These are phyloP conservation scores for Tuber umbilicatum DNA, from an alignment of 495 filamentous ascomycete species.

Conservation along the genomic window DNA sequence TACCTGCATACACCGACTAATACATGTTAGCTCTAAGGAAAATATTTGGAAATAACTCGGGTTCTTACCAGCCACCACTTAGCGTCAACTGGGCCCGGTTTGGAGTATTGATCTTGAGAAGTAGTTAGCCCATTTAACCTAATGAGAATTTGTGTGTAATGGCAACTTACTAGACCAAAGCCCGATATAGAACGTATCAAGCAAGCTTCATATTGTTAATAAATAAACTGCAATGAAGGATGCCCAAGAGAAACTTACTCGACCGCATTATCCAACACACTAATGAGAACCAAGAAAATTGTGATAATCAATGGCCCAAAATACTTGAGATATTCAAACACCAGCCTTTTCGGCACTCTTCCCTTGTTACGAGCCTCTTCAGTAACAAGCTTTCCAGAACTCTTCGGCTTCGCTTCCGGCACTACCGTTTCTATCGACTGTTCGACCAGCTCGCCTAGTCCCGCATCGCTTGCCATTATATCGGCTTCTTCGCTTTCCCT, in stretches of 20 bases:
- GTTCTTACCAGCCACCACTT: constrained; percentile 1
- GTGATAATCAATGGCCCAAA: constrained; percentile 15
- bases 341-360: constrained; percentile 18
- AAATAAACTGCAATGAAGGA: not conserved
- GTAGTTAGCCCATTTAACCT: constrained; percentile 23
- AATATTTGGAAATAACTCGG: not conserved
- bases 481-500: constrained; percentile 5
- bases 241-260: constrained; percentile 3
- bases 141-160: constrained; percentile 34
- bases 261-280: constrained; percentile 16
- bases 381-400: constrained; percentile 15
- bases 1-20: constrained; percentile 46
- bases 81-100: not conserved
- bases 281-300: constrained; percentile 13
- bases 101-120: constrained; percentile 38
- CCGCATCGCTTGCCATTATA: not conserved
- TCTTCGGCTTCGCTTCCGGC: constrained; percentile 12
- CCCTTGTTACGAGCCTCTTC: constrained; percentile 26
- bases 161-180: constrained; percentile 36
- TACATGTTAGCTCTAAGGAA: constrained; percentile 14
- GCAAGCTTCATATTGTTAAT: constrained; percentile 6
- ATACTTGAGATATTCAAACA: constrained; percentile 23
- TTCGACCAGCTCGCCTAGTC: not conserved
- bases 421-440: not conserved
- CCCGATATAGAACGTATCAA: constrained; percentile 24